These are phyloP conservation scores for Alternaria brassicicola DNA, from an alignment of 2,329 filamentous ascomycete species.

Conservation along the genomic window DNA sequence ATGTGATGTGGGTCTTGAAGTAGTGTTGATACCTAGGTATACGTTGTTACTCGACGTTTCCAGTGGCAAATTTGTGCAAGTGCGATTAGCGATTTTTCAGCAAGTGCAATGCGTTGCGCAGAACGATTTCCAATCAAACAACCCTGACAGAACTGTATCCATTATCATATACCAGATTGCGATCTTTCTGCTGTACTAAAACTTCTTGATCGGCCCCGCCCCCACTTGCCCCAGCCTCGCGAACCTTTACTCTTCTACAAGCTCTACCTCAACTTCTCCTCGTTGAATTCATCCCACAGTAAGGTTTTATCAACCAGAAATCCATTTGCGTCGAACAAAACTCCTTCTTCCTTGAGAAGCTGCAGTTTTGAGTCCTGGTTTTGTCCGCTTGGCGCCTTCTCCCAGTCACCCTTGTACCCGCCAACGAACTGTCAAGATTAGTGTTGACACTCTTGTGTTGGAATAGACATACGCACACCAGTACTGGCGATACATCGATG, in stretches of 20 bases:
- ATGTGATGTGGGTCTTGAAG: background rate
- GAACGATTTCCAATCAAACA: background rate
- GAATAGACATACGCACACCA: constrained; percentile 54
- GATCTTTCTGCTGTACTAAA: constrained; percentile 5
- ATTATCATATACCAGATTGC: background rate
- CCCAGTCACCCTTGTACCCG: constrained; percentile 72
- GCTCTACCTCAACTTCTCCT: constrained; percentile 29
- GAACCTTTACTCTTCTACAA: background rate
- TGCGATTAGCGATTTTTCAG: constrained; percentile 1
- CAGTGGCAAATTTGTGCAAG: constrained; percentile 10
- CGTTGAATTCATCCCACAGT: constrained; percentile 54
- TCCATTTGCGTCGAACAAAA: constrained; percentile 66
- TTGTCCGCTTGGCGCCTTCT: constrained; percentile 65
- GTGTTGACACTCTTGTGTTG: background rate
- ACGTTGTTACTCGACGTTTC: background rate
- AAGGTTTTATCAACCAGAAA: constrained; percentile 59
- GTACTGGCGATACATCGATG: constrained; percentile 79
- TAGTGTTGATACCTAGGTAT: background rate
- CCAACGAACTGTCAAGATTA: constrained; percentile 56
- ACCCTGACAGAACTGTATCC: background rate
- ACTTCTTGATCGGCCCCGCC: constrained; percentile 27
- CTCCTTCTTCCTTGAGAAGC: constrained; percentile 67
- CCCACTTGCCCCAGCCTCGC: constrained; percentile 18
- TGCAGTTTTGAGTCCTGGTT: constrained; percentile 69
- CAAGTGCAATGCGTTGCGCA: background rate